These are phyloP conservation scores for Grosmannia serpens DNA, from an alignment of 2,329 filamentous ascomycete species.

Conservation along the genomic window DNA sequence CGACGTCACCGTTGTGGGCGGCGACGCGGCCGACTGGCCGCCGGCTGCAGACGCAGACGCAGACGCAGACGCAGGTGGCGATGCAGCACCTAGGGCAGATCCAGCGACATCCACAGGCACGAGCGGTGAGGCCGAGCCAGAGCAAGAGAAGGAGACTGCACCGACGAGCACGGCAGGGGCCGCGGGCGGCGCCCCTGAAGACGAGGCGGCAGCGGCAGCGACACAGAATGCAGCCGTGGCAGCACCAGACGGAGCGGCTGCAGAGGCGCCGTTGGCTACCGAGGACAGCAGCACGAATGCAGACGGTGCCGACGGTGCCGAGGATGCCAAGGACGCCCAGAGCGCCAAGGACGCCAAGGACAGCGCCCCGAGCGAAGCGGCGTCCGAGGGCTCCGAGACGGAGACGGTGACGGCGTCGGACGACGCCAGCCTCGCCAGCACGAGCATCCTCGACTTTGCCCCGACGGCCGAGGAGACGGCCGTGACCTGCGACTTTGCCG, in stretches of 20 bases:
- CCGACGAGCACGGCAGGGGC: neutral
- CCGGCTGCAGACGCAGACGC: neutral
- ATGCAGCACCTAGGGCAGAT: neutral
- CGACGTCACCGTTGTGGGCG: conserved; percentile 26
- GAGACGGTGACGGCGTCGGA: neutral
- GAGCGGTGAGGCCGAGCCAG: neutral
- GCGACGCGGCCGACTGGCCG: neutral
- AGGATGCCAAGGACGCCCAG: neutral
- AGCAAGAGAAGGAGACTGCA: neutral
- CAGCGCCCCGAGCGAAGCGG: neutral
- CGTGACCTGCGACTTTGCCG: neutral
- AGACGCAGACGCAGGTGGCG: neutral
- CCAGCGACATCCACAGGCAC: too few relatives aligned
- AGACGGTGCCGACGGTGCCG: too few relatives aligned
- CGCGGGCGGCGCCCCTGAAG: too few relatives aligned
- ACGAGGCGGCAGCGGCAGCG: neutral
- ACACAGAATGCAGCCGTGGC: too few relatives aligned
- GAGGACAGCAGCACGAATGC: too few relatives aligned
- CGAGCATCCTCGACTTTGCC: neutral
- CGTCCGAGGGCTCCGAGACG: neutral
- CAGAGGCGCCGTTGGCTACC: neutral
- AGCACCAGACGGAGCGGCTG: neutral
- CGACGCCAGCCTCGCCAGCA: neutral
- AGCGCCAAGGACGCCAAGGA: neutral
- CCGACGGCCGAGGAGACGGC: neutral